Base-by-base conservation (phyloP, 208 protist genomes). In the Trypanosomatidae sp. region DNA sequence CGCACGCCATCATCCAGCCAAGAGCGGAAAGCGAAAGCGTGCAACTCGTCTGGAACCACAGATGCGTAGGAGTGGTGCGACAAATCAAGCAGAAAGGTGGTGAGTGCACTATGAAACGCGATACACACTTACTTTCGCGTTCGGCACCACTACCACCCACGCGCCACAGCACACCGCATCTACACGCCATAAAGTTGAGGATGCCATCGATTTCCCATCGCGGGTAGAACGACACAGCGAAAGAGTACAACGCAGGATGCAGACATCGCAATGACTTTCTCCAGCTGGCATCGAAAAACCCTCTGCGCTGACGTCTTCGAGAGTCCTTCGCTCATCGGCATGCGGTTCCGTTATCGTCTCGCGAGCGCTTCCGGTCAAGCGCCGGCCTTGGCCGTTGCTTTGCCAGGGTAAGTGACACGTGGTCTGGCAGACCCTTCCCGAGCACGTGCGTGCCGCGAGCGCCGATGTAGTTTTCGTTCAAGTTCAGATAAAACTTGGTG, bases 401-500 rank as follows among this genome's bases (percentile, higher is more conserved):
- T 47, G 78, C 77, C 58, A 95, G 10, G 41, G 90, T 91, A 33
- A 97, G 66, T 3, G 90, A 94, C 1, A 95, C 86, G 59, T 92
- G 73, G 22, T 56, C 25, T 22, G 93, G 93, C 36, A 97, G 71
- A 13, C 82, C 76, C 67, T 91, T 90, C 4, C 91, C 89, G 7
- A 95, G 58, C 2, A 78, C 58, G 2, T 69, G 52, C 8, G 88
- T 95, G 12, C 91, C 89, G 19, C 55, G 66, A 41, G 82, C 76
- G 36, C 93, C 91, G 60, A 97, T 91, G 49, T 80, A 74, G 76
- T 97, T 97, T 66, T 94, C 86, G 69, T 95, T 95, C 39, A 95
- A 53, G 66, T 94, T 94, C 30, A 95, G 58, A 66, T 89, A 93
- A 58, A 97, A 96, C n/a, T 73, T 84, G 0, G 76, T 69, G 46